Evolutionary conservation across 2,329 filamentous ascomycete species (phyloP).

Genomic region (Torrubiellomyces zombiae): DNA sequence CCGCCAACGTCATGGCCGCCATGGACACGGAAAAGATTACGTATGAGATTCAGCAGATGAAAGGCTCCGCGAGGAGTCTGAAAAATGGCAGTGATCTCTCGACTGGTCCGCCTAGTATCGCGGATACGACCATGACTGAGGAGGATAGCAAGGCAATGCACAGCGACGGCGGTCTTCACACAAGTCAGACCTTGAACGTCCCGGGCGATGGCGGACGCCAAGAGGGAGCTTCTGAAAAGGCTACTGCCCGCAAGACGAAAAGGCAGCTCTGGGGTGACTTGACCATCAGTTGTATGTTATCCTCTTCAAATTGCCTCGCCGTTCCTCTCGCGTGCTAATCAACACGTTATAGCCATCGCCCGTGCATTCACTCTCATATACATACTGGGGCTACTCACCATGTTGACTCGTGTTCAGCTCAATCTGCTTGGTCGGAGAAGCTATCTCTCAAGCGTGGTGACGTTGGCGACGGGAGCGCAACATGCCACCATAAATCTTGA

Average conservation of each 20-base stretch:
- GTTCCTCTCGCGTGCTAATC: background rate
- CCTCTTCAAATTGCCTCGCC: constrained; percentile 1
- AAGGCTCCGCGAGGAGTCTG: constrained; percentile 44
- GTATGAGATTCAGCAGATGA: constrained; percentile 86
- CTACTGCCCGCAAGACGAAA: constrained; percentile 57
- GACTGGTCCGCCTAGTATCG: constrained; percentile 41
- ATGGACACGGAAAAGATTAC: constrained; percentile 88
- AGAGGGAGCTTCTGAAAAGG: constrained; percentile 19
- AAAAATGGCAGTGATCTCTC: constrained; percentile 37
- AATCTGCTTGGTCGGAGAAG: constrained; percentile 91
- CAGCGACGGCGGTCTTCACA: constrained; percentile 70
- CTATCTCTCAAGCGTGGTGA: constrained; percentile 90
- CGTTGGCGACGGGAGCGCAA: constrained; percentile 60
- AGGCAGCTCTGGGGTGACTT: constrained; percentile 93
- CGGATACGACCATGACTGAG: constrained; percentile 59
- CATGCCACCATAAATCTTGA: constrained; percentile 74
- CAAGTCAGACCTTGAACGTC: constrained; percentile 75
- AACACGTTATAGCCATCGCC: constrained; percentile 46
- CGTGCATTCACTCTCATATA: constrained; percentile 85
- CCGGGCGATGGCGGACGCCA: no score
- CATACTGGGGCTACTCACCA: constrained; percentile 70
- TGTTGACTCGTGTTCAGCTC: constrained; percentile 88
- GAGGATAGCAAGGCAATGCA: constrained; percentile 70
- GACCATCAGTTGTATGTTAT: constrained; percentile 70
- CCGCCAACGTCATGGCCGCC: constrained; percentile 71